A percentile compares a stretch with the other conserved stretches of the same genome.
phyloP scores from a whole-genome alignment of 2,329 filamentous ascomycete species.

The Neonectria neomacrospora region DNA sequence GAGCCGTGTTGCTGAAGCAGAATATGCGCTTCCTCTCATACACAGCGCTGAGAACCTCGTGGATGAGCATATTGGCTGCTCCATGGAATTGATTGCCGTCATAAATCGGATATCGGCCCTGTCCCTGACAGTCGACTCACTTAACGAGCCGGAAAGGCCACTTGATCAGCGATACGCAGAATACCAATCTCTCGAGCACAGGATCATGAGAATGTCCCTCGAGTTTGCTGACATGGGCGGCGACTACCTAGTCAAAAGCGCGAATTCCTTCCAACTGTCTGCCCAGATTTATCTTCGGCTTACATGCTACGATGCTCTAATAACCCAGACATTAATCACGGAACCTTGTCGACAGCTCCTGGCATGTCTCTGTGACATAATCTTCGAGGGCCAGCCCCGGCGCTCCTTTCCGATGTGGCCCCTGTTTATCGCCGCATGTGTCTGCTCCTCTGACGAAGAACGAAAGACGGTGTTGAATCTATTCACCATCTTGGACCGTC shows the following conservation, averaged over 20 bases:
- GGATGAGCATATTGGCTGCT: slow-evolving; percentile 42
- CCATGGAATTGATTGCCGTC: slow-evolving; percentile 41
- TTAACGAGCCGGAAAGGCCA: not conserved
- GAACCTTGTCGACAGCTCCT: slow-evolving; percentile 31
- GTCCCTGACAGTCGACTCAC: slow-evolving; percentile 10
- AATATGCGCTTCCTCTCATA: slow-evolving; percentile 19
- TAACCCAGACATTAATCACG: slow-evolving; percentile 30
- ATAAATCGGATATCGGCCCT: slow-evolving; percentile 39
- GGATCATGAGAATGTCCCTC: slow-evolving; percentile 9
- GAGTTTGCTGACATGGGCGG: slow-evolving; percentile 13
- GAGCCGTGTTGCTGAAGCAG: slow-evolving; percentile 25
- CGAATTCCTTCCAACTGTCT: slow-evolving; percentile 37
- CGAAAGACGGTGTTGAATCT: slow-evolving; percentile 37
- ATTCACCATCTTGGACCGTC: slow-evolving; percentile 35
- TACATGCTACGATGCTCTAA: slow-evolving; percentile 36
- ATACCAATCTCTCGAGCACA: slow-evolving; percentile 31
- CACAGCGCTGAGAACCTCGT: slow-evolving; percentile 26
- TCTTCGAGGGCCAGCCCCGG: slow-evolving; percentile 34
- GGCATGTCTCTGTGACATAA: slow-evolving; percentile 33
- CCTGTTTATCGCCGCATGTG: slow-evolving; percentile 39
- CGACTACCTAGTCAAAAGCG: slow-evolving; percentile 35
- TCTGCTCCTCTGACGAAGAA: slow-evolving; percentile 37
- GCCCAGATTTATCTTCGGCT: slow-evolving; percentile 40
- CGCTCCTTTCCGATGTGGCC: slow-evolving; percentile 43
- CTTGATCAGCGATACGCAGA: slow-evolving; percentile 22